These are phyloP conservation scores for Chimonanthus salicifolius DNA, from an alignment of 164 flowering plant genomes.

Conservation along the genomic window DNA sequence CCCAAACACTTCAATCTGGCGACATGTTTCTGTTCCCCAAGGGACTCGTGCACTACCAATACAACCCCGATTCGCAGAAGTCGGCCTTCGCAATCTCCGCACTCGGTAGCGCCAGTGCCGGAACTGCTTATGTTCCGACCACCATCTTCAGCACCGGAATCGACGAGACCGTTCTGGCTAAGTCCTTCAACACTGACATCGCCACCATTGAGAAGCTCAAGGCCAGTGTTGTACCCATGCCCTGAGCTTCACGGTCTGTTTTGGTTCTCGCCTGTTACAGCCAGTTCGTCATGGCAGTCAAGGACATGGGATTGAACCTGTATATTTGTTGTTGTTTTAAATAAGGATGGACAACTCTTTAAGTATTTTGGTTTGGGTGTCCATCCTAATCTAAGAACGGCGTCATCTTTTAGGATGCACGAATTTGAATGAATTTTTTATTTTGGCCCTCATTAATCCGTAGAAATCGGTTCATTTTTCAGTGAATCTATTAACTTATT, in stretches of 20 bases:
- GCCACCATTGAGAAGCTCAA: slow-evolving; percentile 17
- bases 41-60: slow-evolving; percentile 26
- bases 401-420: too few species aligned
- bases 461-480: too few species aligned
- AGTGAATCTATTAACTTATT: too few species aligned
- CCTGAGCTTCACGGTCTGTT: background rate
- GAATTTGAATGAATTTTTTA: too few species aligned
- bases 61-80: slow-evolving; percentile 8
- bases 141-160: slow-evolving; percentile 15
- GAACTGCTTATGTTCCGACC: slow-evolving; percentile 16
- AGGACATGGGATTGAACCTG: too few species aligned
- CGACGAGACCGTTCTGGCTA: slow-evolving; percentile 13
- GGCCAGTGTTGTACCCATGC: slow-evolving; percentile 18
- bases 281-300: too few species aligned
- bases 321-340: too few species aligned
- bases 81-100: slow-evolving; percentile 18
- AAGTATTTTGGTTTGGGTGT: too few species aligned
- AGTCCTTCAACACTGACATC: slow-evolving; percentile 21
- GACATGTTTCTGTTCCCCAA: slow-evolving; percentile 30
- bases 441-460: too few species aligned
- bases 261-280: too few species aligned
- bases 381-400: too few species aligned
- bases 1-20: slow-evolving; percentile 20
- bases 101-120: slow-evolving; percentile 21
- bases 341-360: too few species aligned